Evolutionary conservation across 108 stramenopile genomes (phyloP).

Genomic region (Cyclotella kingstonii): DNA sequence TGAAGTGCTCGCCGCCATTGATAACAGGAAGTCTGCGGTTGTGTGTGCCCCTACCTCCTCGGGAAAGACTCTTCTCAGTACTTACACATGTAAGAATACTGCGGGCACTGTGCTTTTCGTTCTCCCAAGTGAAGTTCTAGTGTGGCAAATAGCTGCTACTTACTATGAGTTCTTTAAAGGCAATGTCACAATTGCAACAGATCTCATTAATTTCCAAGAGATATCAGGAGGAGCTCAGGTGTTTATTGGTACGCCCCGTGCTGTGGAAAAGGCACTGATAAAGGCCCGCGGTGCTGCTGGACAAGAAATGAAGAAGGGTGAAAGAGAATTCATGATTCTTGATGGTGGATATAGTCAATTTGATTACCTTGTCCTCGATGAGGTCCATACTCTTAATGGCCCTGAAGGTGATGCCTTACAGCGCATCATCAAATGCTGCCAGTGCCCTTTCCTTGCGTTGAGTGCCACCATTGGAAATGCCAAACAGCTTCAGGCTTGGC

Average conservation of each 20-base stretch:
- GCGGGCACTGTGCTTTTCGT: constrained; percentile 93
- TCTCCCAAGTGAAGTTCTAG: constrained; percentile 97
- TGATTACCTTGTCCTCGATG: constrained; percentile 97
- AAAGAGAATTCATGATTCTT: constrained; percentile 92
- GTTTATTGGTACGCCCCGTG: constrained; percentile 96
- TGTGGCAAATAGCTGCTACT: constrained; percentile 99
- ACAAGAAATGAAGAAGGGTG: constrained; percentile 90
- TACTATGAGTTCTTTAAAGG: constrained; percentile 96
- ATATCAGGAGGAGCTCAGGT: constrained; percentile 89
- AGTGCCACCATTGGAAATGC: constrained; percentile 99
- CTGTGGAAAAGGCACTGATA: constrained; percentile 89
- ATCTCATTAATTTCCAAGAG: constrained; percentile 89
- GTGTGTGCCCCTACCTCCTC: constrained; percentile 98
- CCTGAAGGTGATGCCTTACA: constrained; percentile 98
- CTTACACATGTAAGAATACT: constrained; percentile 93
- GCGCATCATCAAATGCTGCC: constrained; percentile 91
- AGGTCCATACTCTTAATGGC: constrained; percentile 97
- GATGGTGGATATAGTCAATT: constrained; percentile 96
- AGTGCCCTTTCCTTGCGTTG: constrained; percentile 95
- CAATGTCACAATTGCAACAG: constrained; percentile 92
- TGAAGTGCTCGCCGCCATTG: constrained; percentile 88
- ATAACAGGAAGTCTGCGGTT: constrained; percentile 88
- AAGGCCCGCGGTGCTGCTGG: constrained; percentile 95
- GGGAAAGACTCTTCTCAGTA: constrained; percentile 98
- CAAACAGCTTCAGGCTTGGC: constrained; percentile 90